A percentile compares a stretch with the other conserved stretches of the same genome.
These are phyloP conservation scores for Trypanosomatidae sp. DNA, from an alignment of 208 protist genomes.

Conservation along the genomic window DNA sequence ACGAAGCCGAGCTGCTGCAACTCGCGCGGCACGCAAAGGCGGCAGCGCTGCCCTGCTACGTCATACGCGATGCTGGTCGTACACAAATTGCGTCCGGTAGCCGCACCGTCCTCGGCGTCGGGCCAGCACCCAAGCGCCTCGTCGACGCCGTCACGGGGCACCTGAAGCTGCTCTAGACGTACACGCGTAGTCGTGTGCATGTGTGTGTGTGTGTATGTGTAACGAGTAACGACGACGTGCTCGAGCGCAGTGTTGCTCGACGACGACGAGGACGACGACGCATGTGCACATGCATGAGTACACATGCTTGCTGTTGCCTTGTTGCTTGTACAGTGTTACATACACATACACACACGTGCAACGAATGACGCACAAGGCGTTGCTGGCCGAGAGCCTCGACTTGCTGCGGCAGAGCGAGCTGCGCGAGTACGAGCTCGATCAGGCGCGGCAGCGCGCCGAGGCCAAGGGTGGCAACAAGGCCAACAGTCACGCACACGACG, in stretches of 20 bases:
- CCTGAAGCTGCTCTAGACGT: conserved; percentile 80
- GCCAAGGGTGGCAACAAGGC: too few relatives aligned
- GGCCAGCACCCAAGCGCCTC: conserved; percentile 51
- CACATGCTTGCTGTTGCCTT: neutral
- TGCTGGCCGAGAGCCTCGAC: conserved; percentile 67
- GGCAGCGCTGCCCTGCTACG: conserved; percentile 37
- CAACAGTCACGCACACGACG: conserved; percentile 22
- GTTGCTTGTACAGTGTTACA: neutral
- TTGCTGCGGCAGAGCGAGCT: conserved; percentile 56
- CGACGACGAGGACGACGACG: too few relatives aligned
- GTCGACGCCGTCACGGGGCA: conserved; percentile 82
- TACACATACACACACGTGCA: too few relatives aligned
- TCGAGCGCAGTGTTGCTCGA: too few relatives aligned
- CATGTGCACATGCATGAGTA: neutral
- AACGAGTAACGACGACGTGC: neutral
- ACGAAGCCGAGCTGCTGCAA: conserved; percentile 53
- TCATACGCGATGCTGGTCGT: conserved; percentile 86
- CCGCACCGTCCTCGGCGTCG: conserved; percentile 85
- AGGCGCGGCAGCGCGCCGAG: conserved; percentile 20
- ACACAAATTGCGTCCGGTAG: conserved; percentile 89
- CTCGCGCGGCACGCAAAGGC: conserved; percentile 21
- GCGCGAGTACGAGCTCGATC: conserved; percentile 54
- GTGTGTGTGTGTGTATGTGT: conserved; percentile 1
- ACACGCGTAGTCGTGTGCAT: neutral
- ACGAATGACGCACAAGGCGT: conserved; percentile 63